phyloP scores from a whole-genome alignment of 345 rosid genomes.

The Eucalyptus brandiana region DNA sequence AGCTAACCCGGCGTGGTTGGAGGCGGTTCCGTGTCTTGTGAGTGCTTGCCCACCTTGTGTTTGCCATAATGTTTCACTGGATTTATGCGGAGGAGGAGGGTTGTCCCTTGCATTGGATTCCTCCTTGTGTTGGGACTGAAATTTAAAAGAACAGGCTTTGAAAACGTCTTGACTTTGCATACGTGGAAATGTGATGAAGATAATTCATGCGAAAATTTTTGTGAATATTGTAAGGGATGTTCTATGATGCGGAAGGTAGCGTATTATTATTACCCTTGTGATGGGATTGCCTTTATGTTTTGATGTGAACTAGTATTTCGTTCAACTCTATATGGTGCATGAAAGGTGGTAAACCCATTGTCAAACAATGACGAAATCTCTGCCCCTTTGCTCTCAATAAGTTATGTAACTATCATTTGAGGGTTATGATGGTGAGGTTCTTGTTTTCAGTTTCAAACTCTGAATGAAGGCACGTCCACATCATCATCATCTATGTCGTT shows the following conservation, averaged over 20 bases:
- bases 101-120: not conserved
- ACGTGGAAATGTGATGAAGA: not conserved
- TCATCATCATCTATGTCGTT: not conserved
- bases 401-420: not conserved
- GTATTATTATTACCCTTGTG: not conserved
- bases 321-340: not conserved
- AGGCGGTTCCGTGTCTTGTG: not conserved
- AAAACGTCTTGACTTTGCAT: not conserved
- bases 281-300: not conserved
- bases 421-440: not conserved
- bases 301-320: not conserved
- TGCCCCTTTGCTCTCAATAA: not conserved
- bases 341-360: not conserved
- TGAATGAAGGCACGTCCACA: not conserved
- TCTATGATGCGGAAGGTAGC: not conserved
- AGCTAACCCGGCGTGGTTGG: not conserved
- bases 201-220: not conserved
- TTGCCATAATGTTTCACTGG: not conserved
- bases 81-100: not conserved
- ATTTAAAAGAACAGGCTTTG: not conserved
- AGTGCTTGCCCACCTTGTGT: not conserved
- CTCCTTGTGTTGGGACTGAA: not conserved
- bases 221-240: not conserved
- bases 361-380: not conserved
- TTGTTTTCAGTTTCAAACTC: not conserved